Percentiles rank a stretch among this genome's conserved stretches.
Conservation (phyloP, 176 grass and related monocot species). For the Paspalum vaginatum region DNA sequence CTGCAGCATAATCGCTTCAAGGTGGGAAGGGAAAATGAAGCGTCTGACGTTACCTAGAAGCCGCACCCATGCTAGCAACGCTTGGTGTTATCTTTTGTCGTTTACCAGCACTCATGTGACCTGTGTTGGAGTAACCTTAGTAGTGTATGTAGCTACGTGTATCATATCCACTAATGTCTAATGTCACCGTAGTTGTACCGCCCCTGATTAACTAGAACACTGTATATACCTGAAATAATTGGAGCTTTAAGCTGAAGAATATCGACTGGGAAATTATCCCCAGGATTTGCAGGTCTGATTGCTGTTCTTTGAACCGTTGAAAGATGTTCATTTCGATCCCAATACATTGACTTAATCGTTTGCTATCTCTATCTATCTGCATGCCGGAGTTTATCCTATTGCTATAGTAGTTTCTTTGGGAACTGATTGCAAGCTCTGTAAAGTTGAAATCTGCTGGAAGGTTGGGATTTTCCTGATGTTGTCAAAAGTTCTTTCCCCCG, state of each 20-base stretch:
- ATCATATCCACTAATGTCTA: constrained; percentile 51
- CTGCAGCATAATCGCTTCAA: constrained; percentile 16
- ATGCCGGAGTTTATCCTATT: not conserved
- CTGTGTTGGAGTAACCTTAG: too few species aligned
- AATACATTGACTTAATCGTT: not conserved
- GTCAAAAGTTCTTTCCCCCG: too few species aligned
- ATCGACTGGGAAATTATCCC: not conserved
- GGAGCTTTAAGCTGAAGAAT: constrained; percentile 18
- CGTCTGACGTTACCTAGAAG: not conserved
- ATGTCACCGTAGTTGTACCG: constrained; percentile 15
- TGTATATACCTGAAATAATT: constrained; percentile 53
- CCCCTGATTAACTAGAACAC: constrained; percentile 21
- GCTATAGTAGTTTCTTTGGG: not conserved
- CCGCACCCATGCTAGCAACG: constrained; percentile 22
- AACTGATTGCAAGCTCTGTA: not conserved
- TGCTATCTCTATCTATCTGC: not conserved
- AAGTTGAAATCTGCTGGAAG: not conserved
- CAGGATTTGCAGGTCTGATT: not conserved
- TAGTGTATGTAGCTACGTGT: constrained; percentile 44
- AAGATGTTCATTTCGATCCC: not conserved
- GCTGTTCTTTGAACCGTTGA: not conserved
- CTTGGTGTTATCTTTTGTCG: not conserved
- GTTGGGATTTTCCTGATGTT: not conserved
- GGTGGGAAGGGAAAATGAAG: constrained; percentile 15
- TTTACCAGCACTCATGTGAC: constrained; percentile 27